Base-by-base conservation (phyloP, 2,329 filamentous ascomycete species). In the Pezicula radicicola region DNA sequence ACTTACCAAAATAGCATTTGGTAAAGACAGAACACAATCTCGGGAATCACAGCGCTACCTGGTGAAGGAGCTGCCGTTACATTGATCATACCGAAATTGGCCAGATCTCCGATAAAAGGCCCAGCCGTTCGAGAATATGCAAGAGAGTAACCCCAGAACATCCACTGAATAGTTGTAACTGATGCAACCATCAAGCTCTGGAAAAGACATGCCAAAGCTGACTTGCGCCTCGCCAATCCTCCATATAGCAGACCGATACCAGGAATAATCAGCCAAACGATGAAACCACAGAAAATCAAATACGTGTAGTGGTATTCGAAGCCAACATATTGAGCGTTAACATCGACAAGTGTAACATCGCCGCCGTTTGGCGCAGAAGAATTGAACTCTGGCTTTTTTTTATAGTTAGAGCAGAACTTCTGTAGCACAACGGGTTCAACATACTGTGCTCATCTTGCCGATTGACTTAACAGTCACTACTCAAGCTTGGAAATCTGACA, bases 201-300 rank as follows among this genome's bases (percentile, higher is more conserved):
- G 67, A 86, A 87, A 2, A 87, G 71, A 46, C 87, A 70, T 3
- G 81, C 70, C 27, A 87, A 70, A 6, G 82, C 78, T 13, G 80
- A 84, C 68, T 86, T 87, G 57, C 82, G 73, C 33, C 81, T 75
- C 5, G 82, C 77, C 27, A 87, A 75, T 49, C 84, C 84, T 51
- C 81, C 79, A 67, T 87, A 87, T 1, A 87, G 70, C 7, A 87
- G 73, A 45, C 83, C 83, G 58, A 87, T 83, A 18, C 83, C 84
- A 0, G 84, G 84, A 51, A 86, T 83, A 63, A 87, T 87, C 47
- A 86, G 67, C 77, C 80, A 87, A 49, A 86, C 83, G 49, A 87
- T 73, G 65, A 79, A 83, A 13, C 71, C 73, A 64, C 81, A 84
- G 59, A 83, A 72, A 50, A 81, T 66, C 45, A 83, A 72, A 61